Percentiles rank a stretch among this genome's conserved stretches.
Evolutionary conservation across 1,284 basidiomycete species (phyloP).

Genomic region (Acaromyces ingoldii): DNA sequence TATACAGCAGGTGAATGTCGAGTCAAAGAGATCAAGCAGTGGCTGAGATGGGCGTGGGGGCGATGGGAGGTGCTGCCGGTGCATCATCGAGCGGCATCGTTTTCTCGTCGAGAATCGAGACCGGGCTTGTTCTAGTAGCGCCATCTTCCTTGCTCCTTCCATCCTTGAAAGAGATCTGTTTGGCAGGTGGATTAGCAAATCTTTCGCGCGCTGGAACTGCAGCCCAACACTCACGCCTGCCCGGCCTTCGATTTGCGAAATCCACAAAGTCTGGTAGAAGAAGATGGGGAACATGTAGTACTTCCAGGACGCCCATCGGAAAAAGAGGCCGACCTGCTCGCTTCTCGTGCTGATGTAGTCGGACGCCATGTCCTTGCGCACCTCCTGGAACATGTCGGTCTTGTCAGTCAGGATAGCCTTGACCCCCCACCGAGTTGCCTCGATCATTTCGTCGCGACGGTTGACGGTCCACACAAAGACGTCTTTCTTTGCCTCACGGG

Average conservation of each 20-base stretch:
- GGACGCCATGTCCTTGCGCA: conserved; percentile 63
- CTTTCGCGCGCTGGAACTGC: too few relatives aligned
- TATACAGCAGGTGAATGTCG: too few relatives aligned
- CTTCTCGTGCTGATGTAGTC: conserved; percentile 31
- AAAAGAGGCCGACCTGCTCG: conserved; percentile 40
- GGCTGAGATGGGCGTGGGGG: too few relatives aligned
- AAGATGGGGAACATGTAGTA: conserved; percentile 39
- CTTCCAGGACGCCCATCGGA: conserved; percentile 42
- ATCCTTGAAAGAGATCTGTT: too few relatives aligned
- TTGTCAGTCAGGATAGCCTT: conserved; percentile 82
- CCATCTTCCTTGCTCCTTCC: too few relatives aligned
- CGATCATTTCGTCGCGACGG: conserved; percentile 83
- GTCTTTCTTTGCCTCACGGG: conserved; percentile 72
- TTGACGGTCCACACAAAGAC: conserved; percentile 96
- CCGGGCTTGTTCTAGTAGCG: too few relatives aligned
- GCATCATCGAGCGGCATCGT: too few relatives aligned
- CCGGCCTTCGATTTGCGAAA: conserved; percentile 32
- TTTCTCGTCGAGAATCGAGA: too few relatives aligned
- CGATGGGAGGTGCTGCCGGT: too few relatives aligned
- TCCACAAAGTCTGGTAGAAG: conserved; percentile 32
- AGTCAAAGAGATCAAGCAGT: too few relatives aligned
- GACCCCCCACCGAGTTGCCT: conserved; percentile 86
- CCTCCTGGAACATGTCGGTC: conserved; percentile 69
- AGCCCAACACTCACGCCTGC: conserved; percentile 51
- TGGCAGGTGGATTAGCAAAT: too few relatives aligned